These are phyloP conservation scores for Candida yuanshanica DNA, from an alignment of 805 yeast species.

Conservation along the genomic window DNA sequence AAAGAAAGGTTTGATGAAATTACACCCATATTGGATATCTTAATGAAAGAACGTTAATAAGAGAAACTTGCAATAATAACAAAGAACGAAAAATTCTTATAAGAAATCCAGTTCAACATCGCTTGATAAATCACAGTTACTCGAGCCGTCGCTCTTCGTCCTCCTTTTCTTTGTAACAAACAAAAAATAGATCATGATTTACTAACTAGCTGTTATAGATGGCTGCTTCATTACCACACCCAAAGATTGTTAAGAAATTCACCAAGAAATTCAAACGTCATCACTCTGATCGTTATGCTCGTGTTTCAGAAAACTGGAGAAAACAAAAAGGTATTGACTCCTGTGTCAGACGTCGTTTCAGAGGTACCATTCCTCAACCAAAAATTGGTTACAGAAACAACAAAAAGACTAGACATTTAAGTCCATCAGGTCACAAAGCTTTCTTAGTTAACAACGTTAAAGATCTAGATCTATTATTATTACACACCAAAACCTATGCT, in stretches of 20 bases:
- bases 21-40: too few species aligned
- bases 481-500: constrained; percentile 98
- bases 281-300: constrained; percentile 99
- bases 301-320: constrained; percentile 99
- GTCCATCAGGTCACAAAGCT: constrained; percentile 97
- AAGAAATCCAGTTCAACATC: too few species aligned
- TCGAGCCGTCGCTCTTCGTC: too few species aligned
- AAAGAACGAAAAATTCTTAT: too few species aligned
- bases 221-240: constrained; percentile 98
- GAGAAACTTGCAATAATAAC: too few species aligned
- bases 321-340: constrained; percentile 99
- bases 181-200: constrained; percentile 5
- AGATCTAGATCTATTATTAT: constrained; percentile 90
- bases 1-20: too few species aligned
- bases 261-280: constrained; percentile 99
- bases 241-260: constrained; percentile 99
- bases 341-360: constrained; percentile 99
- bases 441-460: constrained; percentile 87
- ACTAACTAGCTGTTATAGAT: constrained; percentile 40
- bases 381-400: constrained; percentile 99
- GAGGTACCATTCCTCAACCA: constrained; percentile 99
- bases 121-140: too few species aligned
- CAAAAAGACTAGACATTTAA: constrained; percentile 95
- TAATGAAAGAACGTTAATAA: too few species aligned
- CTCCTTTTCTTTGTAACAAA: too few species aligned